Percentiles rank a stretch among this genome's conserved stretches.
Evolutionary conservation across 768 basidiomycete species (phyloP).

Genomic region (Gautieria morchelliformis): DNA sequence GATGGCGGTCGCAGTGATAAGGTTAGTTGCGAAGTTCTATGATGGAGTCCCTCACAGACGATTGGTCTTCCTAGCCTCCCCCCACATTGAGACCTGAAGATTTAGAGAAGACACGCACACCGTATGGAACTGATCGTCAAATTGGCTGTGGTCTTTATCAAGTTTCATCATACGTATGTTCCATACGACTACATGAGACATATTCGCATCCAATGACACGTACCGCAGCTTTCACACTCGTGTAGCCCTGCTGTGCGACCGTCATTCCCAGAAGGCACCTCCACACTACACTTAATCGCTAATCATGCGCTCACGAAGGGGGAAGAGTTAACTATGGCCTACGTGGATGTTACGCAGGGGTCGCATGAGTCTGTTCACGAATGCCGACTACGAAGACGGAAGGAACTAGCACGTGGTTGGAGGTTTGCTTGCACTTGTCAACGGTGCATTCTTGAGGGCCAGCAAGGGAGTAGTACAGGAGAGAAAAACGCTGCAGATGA

Average conservation of each 20-base stretch:
- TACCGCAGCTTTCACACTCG: slow-evolving; percentile 51
- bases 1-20: slow-evolving; percentile 60
- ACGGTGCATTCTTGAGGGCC: slow-evolving; percentile 50
- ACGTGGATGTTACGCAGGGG: slow-evolving; percentile 55
- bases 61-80: slow-evolving; percentile 33
- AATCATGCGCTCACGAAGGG: slow-evolving; percentile 59
- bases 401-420: slow-evolving; percentile 76
- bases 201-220: background rate
- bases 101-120: slow-evolving; percentile 65
- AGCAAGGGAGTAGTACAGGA: slow-evolving; percentile 13
- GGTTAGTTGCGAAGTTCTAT: slow-evolving; percentile 29
- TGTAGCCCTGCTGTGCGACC: slow-evolving; percentile 62
- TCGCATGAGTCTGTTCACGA: slow-evolving; percentile 42
- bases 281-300: slow-evolving; percentile 64
- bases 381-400: slow-evolving; percentile 54
- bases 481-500: background rate
- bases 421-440: slow-evolving; percentile 66
- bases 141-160: slow-evolving; percentile 68
- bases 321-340: slow-evolving; percentile 68
- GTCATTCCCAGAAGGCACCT: slow-evolving; percentile 54
- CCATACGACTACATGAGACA: background rate
- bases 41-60: background rate
- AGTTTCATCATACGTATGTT: slow-evolving; percentile 60
- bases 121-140: slow-evolving; percentile 65
- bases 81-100: slow-evolving; percentile 54